Base-by-base conservation (phyloP, 1,284 basidiomycete genomes). In the Apiotrichum gracile region DNA sequence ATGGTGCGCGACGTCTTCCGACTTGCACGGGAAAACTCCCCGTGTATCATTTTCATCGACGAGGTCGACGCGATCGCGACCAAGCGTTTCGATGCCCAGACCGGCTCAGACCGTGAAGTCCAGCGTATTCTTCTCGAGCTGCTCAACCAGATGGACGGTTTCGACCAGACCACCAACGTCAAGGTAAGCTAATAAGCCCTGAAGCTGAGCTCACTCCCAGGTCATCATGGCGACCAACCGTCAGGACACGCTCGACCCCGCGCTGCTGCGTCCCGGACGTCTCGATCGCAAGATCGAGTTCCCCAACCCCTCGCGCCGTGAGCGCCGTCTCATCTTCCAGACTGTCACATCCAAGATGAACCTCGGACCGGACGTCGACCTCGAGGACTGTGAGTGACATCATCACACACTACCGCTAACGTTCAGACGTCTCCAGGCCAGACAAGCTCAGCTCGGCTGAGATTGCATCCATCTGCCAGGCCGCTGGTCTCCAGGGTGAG, bases 1-100 rank as follows among this genome's bases (percentile, higher is more conserved):
- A 99, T 99, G 96, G 96, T 99, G 57, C 86, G 96, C 68, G 96
- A 99, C 72, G 96, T 99, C 53, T 99, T 99, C 82, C 83, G 96
- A 54, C 82, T 98, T 45, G 96, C 96, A 38, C 81, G 96, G 62
- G 96, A 99, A 76, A 99, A 99, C 68, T 83, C 94, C 0, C 96
- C 96, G 1, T 86, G 91, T 41, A 99, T 99, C 73, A 98, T 99
- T 76, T 99, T 99, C 77, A 98, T 99, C 70, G 94, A 97, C 72
- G 94, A 99, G 73, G 93, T 99, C 60, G 96, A 99, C 68, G 96
- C 96, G 21, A 98, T 99, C 70, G 96, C 96, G 5, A 98, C 96
- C 37, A 99, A 98, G 77, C 92, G 96, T 73, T 99, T 99, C 78
- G 96, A 98, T 69, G 96, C 96, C 4, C 96, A 99, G 75, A 98